Evolutionary conservation across 2,329 filamentous ascomycete genomes (phyloP), one percentile per base, ranked within the genome.

Genomic region (Myotisia sp.): DNA sequence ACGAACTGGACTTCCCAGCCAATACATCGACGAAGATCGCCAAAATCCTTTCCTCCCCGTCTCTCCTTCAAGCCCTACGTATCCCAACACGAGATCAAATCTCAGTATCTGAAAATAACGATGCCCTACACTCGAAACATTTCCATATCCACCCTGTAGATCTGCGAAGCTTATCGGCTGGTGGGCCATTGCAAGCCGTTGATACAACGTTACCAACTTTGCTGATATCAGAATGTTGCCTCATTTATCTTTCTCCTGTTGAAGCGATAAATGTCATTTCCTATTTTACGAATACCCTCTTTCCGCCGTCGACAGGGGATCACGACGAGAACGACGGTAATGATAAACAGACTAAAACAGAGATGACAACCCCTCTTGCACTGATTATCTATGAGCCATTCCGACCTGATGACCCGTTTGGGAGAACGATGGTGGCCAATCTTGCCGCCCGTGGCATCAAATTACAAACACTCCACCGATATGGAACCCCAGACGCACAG

Each of bases 141-240:
- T 64, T 70, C 46, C 62, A 66, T 16, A 64, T 67, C 34, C 77
- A 83, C 41, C 71, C 76, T 1, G 50, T 82, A 24, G 84, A 92
- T 52, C 67, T 92, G 4, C 71, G 84, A 31, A 59, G 66, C 7
- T 55, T 87, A 4, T 54, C 61, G 10, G 34, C 42, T 8, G 47
- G 33, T 38, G 42, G 21, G 40, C 49, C 14, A 31, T 50, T 72
- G 3, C 46, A 49, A 13, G 67, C 67, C 44, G 74, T 62, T 46
- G 70, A 61, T 50, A 58, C 45, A 47, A 71, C 51, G 16, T 47
- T 82, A 0, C 84, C 90, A 0, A 98, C 90, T 0, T 61, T 98
- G 6, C 59, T 98, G 16, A 67, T 98, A 5, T 95, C 87, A 0
- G 90, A 98, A 57, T 95, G 90, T 65, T 98, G 90, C 53, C 69